Evolutionary conservation across 768 basidiomycete species (phyloP).

Genomic region (Mycena amicta): DNA sequence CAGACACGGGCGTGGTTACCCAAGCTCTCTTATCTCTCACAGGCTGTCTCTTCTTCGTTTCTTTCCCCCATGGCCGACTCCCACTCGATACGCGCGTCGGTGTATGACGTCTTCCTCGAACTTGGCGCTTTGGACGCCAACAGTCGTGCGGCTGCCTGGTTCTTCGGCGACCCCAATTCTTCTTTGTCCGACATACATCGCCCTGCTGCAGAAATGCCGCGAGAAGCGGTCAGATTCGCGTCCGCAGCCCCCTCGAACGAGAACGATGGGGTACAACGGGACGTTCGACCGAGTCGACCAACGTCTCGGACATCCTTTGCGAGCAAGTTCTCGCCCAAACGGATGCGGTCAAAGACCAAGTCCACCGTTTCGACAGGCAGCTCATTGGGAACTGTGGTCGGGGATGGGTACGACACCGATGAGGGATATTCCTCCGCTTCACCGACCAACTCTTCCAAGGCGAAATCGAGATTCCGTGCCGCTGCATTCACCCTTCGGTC

Average conservation of each 20-base stretch:
- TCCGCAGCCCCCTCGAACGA: not conserved
- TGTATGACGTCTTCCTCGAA: slow-evolving; percentile 35
- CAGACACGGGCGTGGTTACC: not conserved
- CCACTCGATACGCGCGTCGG: slow-evolving; percentile 31
- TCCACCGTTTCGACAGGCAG: slow-evolving; percentile 1
- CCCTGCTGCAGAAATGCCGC: not conserved
- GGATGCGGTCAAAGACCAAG: slow-evolving; percentile 7
- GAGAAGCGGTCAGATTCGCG: slow-evolving; percentile 3
- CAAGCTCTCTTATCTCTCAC: slow-evolving; percentile 10
- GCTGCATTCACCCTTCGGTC: slow-evolving; percentile 13
- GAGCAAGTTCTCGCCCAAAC: slow-evolving; percentile 13
- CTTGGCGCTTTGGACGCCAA: slow-evolving; percentile 36
- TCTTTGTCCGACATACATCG: slow-evolving; percentile 11
- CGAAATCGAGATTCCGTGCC: slow-evolving; percentile 11
- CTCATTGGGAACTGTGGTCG: not conserved
- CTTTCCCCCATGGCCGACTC: slow-evolving; percentile 23
- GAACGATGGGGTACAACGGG: not conserved
- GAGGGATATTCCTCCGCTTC: slow-evolving; percentile 17
- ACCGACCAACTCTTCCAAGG: not conserved
- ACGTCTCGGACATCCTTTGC: slow-evolving; percentile 7
- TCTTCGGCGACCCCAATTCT: slow-evolving; percentile 29
- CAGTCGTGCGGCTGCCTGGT: slow-evolving; percentile 35
- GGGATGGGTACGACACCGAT: slow-evolving; percentile 18
- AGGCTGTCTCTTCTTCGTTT: slow-evolving; percentile 4
- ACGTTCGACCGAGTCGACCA: no score